Evolutionary conservation across 805 yeast species (phyloP).

Genomic region (Kodamaea sagamina): DNA sequence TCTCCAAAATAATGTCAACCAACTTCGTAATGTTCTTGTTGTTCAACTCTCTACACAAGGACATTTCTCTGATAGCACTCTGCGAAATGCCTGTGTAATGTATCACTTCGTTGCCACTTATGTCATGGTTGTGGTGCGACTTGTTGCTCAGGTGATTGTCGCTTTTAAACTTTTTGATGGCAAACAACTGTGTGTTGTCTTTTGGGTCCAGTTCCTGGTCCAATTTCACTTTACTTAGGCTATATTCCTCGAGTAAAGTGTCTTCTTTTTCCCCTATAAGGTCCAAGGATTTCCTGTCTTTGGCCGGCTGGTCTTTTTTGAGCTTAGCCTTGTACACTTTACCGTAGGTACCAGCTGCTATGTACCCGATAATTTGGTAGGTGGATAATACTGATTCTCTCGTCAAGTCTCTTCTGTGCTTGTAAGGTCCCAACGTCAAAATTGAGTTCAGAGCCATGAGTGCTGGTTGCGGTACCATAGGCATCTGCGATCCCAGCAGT

Average conservation of each 20-base stretch:
- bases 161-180: slow-evolving; percentile 93
- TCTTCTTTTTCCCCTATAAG: slow-evolving; percentile 7
- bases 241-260: not conserved
- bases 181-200: slow-evolving; percentile 49
- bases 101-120: slow-evolving; percentile 78
- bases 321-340: slow-evolving; percentile 86
- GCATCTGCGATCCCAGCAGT: slow-evolving; percentile 11
- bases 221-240: too few species aligned
- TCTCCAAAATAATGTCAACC: slow-evolving; percentile 82
- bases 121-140: slow-evolving; percentile 37
- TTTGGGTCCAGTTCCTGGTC: not conserved
- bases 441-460: slow-evolving; percentile 44
- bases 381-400: slow-evolving; percentile 77
- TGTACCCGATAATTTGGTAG: slow-evolving; percentile 89
- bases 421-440: slow-evolving; percentile 45
- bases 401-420: slow-evolving; percentile 57
- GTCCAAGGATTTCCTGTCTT: slow-evolving; percentile 1
- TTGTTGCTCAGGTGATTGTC: slow-evolving; percentile 52
- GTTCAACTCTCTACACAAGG: slow-evolving; percentile 82
- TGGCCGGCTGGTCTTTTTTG: slow-evolving; percentile 21
- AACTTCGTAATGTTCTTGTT: slow-evolving; percentile 80
- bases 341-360: slow-evolving; percentile 98
- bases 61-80: slow-evolving; percentile 95
- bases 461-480: slow-evolving; percentile 23
- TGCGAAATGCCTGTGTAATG: slow-evolving; percentile 96